These are phyloP conservation scores for Candida wancherniae DNA, from an alignment of 805 yeast species.

Conservation along the genomic window DNA sequence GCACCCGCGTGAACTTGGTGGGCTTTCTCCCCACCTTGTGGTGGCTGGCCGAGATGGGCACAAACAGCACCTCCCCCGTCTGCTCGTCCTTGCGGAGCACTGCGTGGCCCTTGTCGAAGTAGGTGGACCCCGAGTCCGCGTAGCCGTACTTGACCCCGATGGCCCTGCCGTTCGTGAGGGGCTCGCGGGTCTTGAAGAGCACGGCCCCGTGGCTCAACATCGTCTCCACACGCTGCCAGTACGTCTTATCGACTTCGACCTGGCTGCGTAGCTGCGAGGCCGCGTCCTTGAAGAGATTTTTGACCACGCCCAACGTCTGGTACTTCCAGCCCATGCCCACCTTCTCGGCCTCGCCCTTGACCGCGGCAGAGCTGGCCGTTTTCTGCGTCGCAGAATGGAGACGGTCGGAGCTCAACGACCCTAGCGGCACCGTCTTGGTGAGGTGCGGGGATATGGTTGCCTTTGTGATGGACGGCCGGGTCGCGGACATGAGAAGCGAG, in stretches of 20 bases:
- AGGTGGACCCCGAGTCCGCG: conserved; percentile 84
- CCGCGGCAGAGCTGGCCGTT: conserved; percentile 10
- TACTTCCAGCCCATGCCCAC: conserved; percentile 83
- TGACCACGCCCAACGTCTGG: conserved; percentile 56
- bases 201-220: conserved; percentile 51
- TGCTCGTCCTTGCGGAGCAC: conserved; percentile 47
- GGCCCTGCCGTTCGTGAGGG: conserved; percentile 40
- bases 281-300: conserved; percentile 47
- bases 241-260: conserved; percentile 55
- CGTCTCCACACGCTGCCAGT: conserved; percentile 56
- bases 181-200: conserved; percentile 61
- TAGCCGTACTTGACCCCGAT: conserved; percentile 87
- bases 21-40: conserved; percentile 29
- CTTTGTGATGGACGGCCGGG: conserved; percentile 80
- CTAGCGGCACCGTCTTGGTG: conserved; percentile 67
- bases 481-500: conserved; percentile 72
- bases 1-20: conserved; percentile 53
- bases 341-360: conserved; percentile 25
- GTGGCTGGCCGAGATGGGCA: conserved; percentile 24
- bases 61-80: conserved; percentile 31
- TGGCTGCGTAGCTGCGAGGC: conserved; percentile 49
- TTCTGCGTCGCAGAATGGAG: conserved; percentile 22
- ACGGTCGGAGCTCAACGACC: conserved; percentile 57
- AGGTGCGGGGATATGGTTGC: conserved; percentile 85
- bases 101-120: conserved; percentile 72